Base-by-base conservation (phyloP, 257 asterid genomes). In the Lavandula angustifolia region DNA sequence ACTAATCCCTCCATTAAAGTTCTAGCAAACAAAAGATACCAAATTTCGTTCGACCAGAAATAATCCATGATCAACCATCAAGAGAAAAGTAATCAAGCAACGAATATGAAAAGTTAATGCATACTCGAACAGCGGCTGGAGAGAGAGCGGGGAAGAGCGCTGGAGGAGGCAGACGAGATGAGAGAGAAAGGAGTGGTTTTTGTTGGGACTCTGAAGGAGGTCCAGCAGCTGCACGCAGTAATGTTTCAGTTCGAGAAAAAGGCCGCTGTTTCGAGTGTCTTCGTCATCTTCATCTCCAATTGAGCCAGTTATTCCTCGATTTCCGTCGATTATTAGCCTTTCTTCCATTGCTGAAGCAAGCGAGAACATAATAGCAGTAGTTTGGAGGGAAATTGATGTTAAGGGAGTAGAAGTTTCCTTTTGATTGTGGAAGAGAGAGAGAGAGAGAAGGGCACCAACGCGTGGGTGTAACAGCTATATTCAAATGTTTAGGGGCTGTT, bases 61-160 rank as follows among this genome's bases (percentile, higher is more conserved):
- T 9, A 67, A 32, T 2, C 31, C 38, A 35, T 22, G 35, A 65
- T 64, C 6, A 62, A 52, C 60, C 10, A 34, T 8, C 9, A 58
- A 67, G 57, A 16, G 9, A 46, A 11, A 43, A 16, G 43, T 67
- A 53, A 69, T 33, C 65, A 47, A 37, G 31, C 64, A n/a, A 9
- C 7, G 50, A 66, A 56, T 10, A 33, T 22, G 40, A 17, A 4
- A 51, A 56, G 41, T 29, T 49, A 63, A 16, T 33, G 54, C 52
- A 7, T 86, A 94, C 99, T 94, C 99, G 50, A 86, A 75, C 54
- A 90, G 76, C 12, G 89, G 86, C 67, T 80, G 95, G 27, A 94
- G 89, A 35, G 83, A 69, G 32, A 29, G 61, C 10, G 90, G 54
- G 50, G 90, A 49, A 32, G 89, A 80, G 18, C 74, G 79, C 55